These are phyloP conservation scores for Ascodesmis nigricans DNA, from an alignment of 495 filamentous ascomycete genomes.

Conservation along the genomic window DNA sequence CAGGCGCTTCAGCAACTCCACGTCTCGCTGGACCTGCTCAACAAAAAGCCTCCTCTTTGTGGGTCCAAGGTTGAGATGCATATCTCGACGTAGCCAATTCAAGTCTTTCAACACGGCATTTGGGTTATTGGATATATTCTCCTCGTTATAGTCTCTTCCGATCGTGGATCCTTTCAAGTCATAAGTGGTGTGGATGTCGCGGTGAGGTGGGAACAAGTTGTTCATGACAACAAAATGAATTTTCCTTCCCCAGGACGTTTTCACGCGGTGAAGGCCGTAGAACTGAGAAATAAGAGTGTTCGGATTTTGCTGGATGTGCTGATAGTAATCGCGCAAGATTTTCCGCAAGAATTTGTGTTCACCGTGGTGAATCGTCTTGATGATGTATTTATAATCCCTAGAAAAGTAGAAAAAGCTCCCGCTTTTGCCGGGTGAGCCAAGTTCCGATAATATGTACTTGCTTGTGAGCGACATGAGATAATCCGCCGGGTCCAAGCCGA, in stretches of 20 bases:
- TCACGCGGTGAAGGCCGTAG: slow-evolving; percentile 91
- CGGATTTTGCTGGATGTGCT: slow-evolving; percentile 79
- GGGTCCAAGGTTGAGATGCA: slow-evolving; percentile 69
- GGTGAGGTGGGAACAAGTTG: slow-evolving; percentile 91
- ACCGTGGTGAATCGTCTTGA: slow-evolving; percentile 95
- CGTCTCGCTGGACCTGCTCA: slow-evolving; percentile 70
- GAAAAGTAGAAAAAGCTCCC: slow-evolving; percentile 99
- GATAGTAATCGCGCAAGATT: slow-evolving; percentile 80
- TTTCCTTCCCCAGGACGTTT: slow-evolving; percentile 94
- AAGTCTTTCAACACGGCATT: slow-evolving; percentile 88
- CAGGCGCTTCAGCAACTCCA: slow-evolving; percentile 58
- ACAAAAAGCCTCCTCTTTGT: slow-evolving; percentile 69
- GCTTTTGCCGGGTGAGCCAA: slow-evolving; percentile 93
- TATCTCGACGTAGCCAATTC: slow-evolving; percentile 78
- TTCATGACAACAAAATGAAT: slow-evolving; percentile 99
- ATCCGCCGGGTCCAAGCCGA: slow-evolving; percentile 83
- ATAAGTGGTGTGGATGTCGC: slow-evolving; percentile 92
- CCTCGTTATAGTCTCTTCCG: slow-evolving; percentile 74
- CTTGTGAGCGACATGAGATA: slow-evolving; percentile 96
- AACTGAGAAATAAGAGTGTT: slow-evolving; percentile 96
- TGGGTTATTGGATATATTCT: slow-evolving; percentile 69
- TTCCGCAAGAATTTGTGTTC: slow-evolving; percentile 91
- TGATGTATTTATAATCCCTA: slow-evolving; percentile 98
- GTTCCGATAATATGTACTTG: slow-evolving; percentile 94
- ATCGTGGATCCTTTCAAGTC: slow-evolving; percentile 96